Conservation (phyloP, 306 rosid species). For the Sphenostylis stenocarpa region DNA sequence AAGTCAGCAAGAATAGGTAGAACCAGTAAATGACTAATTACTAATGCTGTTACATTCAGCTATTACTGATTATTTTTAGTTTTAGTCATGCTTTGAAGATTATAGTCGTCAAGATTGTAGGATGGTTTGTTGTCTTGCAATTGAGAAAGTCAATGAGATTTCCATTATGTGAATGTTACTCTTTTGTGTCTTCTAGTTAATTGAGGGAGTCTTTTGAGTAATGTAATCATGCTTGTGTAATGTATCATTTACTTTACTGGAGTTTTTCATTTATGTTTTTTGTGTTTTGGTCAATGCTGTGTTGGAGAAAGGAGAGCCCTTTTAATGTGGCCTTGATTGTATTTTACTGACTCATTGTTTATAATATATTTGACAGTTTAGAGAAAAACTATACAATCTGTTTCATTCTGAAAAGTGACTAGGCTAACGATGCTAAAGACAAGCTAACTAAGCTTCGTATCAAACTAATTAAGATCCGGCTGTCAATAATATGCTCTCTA, state of each 20-base stretch:
- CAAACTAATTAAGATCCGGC: no score
- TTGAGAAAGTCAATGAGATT: conserved; percentile 7
- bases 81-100: conserved; percentile 4
- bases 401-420: no score
- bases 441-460: no score
- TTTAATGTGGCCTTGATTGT: neutral
- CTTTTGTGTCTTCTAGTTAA: neutral
- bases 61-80: neutral
- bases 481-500: no score
- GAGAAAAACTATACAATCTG: no score
- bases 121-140: conserved; percentile 5
- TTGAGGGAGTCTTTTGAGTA: neutral
- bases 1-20: conserved; percentile 6
- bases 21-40: neutral
- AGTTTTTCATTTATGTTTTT: neutral
- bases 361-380: no score
- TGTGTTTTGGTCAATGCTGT: neutral
- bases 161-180: neutral
- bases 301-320: neutral
- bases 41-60: neutral
- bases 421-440: no score
- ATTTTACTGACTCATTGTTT: neutral
- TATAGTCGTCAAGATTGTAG: neutral
- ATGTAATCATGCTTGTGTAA: neutral
- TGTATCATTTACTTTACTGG: neutral